phyloP scores from a whole-genome alignment of 768 basidiomycete genomes.

The Hysterangium stoloniferum region DNA sequence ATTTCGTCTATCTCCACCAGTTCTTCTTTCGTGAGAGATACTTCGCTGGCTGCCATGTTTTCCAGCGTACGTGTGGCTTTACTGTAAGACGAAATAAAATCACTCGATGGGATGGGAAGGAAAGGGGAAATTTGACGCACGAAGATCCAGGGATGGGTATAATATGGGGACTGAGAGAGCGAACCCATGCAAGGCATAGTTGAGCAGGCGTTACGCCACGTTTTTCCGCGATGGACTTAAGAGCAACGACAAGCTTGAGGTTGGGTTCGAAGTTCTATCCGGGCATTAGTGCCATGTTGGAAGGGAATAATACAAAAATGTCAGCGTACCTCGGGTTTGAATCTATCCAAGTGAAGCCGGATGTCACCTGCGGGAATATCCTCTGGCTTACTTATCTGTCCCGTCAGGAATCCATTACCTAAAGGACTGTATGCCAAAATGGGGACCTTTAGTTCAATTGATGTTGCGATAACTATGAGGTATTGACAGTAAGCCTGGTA shows the following conservation, averaged over 20 bases:
- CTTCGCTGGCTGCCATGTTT: conserved; percentile 35
- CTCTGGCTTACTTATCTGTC: conserved; percentile 33
- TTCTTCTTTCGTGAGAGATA: conserved; percentile 35
- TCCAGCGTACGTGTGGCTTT: conserved; percentile 35
- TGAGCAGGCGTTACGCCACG: conserved; percentile 35
- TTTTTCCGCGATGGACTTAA: conserved; percentile 33
- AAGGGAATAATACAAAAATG: conserved; percentile 8
- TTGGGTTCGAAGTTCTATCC: conserved; percentile 36
- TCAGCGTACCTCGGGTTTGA: conserved; percentile 29
- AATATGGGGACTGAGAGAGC: conserved; percentile 31
- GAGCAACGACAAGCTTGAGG: conserved; percentile 31
- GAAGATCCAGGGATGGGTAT: conserved; percentile 43
- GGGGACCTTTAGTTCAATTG: conserved; percentile 45
- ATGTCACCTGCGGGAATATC: conserved; percentile 23
- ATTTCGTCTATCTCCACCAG: conserved; percentile 31
- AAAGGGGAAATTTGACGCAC: conserved; percentile 25
- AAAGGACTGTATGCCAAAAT: conserved; percentile 55
- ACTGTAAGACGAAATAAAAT: conserved; percentile 21
- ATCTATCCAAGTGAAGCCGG: neutral
- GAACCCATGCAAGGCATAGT: conserved; percentile 36
- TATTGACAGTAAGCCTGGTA: neutral
- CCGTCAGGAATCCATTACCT: conserved; percentile 47
- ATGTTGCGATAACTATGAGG: conserved; percentile 40
- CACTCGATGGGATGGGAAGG: conserved; percentile 14
- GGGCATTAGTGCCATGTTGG: conserved; percentile 7